Conservation (phyloP, 225 moss, liverwort and hornwort species). For the Ulota crispa region DNA sequence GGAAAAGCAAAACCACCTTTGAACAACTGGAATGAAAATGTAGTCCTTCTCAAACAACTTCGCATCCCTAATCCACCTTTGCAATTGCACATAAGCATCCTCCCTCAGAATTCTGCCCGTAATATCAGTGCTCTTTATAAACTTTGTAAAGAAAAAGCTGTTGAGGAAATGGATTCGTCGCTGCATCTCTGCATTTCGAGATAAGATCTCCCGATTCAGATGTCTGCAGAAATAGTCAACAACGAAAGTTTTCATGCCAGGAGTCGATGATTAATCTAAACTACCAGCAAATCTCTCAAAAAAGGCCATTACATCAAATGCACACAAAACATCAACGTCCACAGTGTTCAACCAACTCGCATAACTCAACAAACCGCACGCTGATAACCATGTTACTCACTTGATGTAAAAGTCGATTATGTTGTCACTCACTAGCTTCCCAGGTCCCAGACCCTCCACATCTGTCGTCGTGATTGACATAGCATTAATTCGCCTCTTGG, state of each 20-base stretch:
- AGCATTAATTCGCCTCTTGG: constrained; percentile 1
- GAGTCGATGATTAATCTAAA: not conserved
- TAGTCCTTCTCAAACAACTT: constrained; percentile 39
- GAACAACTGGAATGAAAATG: constrained; percentile 1
- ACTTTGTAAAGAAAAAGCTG: constrained; percentile 26
- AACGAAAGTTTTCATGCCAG: fast-evolving
- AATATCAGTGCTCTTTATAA: not conserved
- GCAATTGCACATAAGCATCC: constrained; percentile 15
- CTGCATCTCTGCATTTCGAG: not conserved
- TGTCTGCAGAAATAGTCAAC: constrained; percentile 10
- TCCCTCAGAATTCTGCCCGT: not conserved
- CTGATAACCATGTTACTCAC: not conserved
- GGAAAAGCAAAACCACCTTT: not conserved
- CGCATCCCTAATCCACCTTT: constrained; percentile 19
- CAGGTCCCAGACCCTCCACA: not conserved
- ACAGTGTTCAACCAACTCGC: not conserved
- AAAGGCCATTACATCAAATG: fast-evolving
- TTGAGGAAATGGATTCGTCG: constrained; percentile 20
- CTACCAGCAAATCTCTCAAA: not conserved
- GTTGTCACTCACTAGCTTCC: not conserved
- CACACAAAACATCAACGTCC: not conserved
- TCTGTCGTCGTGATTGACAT: too few species aligned
- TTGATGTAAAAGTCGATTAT: not conserved
- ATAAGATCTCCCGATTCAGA: not conserved
- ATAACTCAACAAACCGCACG: not conserved